Evolutionary conservation across 2,329 filamentous ascomycete genomes (phyloP), one percentile per base, ranked within the genome.

Genomic region (Neopestalotiopsis rosae): DNA sequence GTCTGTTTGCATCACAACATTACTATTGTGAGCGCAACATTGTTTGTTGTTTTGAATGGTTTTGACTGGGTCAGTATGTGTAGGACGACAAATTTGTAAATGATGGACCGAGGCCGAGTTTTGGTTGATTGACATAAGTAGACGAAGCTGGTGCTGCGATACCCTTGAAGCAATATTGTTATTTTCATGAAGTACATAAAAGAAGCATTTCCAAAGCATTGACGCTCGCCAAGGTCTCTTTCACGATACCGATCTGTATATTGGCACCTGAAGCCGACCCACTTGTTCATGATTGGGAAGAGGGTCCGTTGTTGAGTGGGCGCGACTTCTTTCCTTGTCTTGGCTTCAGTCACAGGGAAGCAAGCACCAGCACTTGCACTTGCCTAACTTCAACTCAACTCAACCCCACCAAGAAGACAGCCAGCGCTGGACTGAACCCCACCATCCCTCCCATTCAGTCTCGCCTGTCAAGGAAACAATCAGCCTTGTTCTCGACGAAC

Each of bases 1-100:
- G 45, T 10, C 20, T 20, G 20, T 52, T 52, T 52, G 45, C 45
- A 52, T 52, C 45, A 20, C 45, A 52, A 52, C 45, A 52, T 52
- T n/a, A 24, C n/a, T 52, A 52, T 52, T 52, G 45, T n/a, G 14
- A 52, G 45, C 45, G 45, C n/a, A 61, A 61, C 58, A 30, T 59
- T 20, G 30, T 30, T 61, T 9, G 45, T 52, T 20, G 17, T 20
- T 49, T 52, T 20, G 45, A 20, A n/a, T 52, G 1, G 3, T 10
- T 20, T 52, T 10, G 17, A n/a, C 9, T 52, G 45, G 45, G n/a
- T n/a, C 45, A 52, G 45, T 52, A 52, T 52, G 45, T 38, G 10
- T 10, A 38, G 10, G 10, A 10, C 6, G n/a, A 52, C 14, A 17
- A 52, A 52, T 20, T n/a, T 52, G 45, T n/a, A 9, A n/a, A 52